phyloP scores from a whole-genome alignment of 495 filamentous ascomycete genomes.

The Tuber aestivum region DNA sequence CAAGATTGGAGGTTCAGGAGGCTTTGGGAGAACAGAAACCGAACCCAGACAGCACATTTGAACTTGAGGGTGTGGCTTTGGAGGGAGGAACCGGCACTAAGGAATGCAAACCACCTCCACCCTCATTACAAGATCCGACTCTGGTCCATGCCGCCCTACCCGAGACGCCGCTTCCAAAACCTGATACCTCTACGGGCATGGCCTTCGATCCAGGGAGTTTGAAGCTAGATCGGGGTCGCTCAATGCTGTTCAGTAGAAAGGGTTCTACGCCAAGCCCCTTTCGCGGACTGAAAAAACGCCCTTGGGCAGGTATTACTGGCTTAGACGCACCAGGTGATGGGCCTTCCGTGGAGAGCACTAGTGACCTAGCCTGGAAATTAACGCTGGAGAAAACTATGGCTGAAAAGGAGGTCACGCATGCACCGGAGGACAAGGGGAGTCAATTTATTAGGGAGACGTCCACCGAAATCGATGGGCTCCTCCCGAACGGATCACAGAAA shows the following conservation, averaged over 20 bases:
- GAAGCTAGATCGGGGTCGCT: conserved; percentile 29
- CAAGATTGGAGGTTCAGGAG: background rate
- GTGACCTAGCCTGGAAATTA: conserved; percentile 15
- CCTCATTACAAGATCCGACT: background rate
- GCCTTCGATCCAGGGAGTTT: conserved; percentile 25
- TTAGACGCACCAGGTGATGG: conserved; percentile 14
- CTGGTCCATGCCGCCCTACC: background rate
- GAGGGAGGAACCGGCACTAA: conserved; percentile 15
- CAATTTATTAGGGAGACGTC: background rate
- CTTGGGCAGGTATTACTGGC: background rate
- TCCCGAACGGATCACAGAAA: background rate
- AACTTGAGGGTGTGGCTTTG: conserved; percentile 9
- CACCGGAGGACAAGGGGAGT: conserved; percentile 8
- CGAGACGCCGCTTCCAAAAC: conserved; percentile 8
- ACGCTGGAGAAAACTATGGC: background rate
- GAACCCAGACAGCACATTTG: background rate
- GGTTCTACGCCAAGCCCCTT: conserved; percentile 29
- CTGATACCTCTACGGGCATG: background rate
- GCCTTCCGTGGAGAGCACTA: conserved; percentile 12
- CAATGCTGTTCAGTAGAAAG: conserved; percentile 32
- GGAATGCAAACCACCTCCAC: conserved; percentile 18
- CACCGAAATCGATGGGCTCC: background rate
- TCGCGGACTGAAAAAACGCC: conserved; percentile 11
- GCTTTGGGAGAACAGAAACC: background rate
- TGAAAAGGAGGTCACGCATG: background rate